These are phyloP conservation scores for Bonia amplexicaulis DNA, from an alignment of 176 grass and related monocot genomes.

Conservation along the genomic window DNA sequence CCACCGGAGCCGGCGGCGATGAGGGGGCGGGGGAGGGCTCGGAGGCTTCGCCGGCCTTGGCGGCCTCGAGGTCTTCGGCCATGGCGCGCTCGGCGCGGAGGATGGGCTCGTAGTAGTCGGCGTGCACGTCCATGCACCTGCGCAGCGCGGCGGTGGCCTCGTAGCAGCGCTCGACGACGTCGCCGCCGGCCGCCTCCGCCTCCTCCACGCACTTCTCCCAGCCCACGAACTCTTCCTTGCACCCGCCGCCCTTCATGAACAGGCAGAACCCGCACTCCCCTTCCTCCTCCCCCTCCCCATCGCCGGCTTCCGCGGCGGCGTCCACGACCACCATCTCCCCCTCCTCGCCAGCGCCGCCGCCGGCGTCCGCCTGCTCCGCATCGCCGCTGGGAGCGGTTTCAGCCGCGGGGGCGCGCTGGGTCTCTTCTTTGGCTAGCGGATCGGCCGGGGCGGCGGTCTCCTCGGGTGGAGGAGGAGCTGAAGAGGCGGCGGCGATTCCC, in stretches of 20 bases:
- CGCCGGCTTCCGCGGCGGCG: neutral
- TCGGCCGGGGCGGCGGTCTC: neutral
- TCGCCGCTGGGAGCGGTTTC: neutral
- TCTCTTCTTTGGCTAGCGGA: neutral
- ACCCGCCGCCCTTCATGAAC: constrained; percentile 96
- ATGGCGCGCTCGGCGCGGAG: constrained; percentile 55
- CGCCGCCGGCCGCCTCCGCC: constrained; percentile 42
- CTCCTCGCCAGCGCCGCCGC: neutral
- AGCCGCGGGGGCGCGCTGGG: neutral
- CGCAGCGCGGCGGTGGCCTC: constrained; percentile 49
- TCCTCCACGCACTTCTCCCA: constrained; percentile 95
- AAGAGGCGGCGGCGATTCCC: constrained; percentile 31
- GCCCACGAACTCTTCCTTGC: constrained; percentile 70
- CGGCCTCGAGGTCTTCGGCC: constrained; percentile 40
- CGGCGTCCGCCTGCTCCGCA: neutral
- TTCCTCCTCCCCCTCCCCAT: constrained; percentile 39
- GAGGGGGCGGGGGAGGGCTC: neutral
- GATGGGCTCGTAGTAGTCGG: constrained; percentile 80
- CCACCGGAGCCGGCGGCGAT: neutral
- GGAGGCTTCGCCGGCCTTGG: neutral
- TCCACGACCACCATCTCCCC: constrained; percentile 30
- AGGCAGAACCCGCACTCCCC: constrained; percentile 87
- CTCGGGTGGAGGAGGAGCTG: neutral
- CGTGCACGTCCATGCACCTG: constrained; percentile 76
- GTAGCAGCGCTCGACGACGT: constrained; percentile 73